Evolutionary conservation across 768 basidiomycete genomes (phyloP).

Genomic region (Naganishia kalamii): DNA sequence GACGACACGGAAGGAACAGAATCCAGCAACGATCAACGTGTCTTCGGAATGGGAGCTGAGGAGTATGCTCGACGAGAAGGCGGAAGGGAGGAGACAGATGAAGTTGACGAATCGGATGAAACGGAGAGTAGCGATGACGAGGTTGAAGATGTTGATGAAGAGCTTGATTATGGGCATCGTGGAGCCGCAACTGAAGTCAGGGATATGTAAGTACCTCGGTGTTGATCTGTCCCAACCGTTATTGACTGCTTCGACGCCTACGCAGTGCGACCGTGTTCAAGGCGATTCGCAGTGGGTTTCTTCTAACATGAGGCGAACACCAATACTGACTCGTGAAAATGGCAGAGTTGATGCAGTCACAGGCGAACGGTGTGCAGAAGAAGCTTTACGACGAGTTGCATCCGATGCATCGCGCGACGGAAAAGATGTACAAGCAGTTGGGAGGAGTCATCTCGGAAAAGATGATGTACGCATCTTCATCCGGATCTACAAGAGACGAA

Average conservation of each 20-base stretch:
- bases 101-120: background rate
- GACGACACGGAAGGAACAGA: background rate
- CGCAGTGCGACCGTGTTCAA: background rate
- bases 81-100: background rate
- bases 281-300: background rate
- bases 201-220: background rate
- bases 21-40: background rate
- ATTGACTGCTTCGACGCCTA: background rate
- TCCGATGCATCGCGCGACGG: constrained; percentile 1
- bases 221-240: background rate
- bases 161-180: background rate
- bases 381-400: background rate
- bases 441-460: background rate
- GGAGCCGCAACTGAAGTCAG: background rate
- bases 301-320: no score
- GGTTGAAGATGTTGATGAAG: background rate
- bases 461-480: background rate
- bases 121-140: background rate
- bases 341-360: background rate
- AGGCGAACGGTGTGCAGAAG: background rate
- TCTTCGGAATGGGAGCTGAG: background rate
- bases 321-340: background rate
- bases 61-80: background rate
- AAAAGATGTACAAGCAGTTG: background rate
- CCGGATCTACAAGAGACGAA: background rate